Base-by-base conservation (phyloP, 2,329 filamentous ascomycete genomes). In the Onygena corvina region DNA sequence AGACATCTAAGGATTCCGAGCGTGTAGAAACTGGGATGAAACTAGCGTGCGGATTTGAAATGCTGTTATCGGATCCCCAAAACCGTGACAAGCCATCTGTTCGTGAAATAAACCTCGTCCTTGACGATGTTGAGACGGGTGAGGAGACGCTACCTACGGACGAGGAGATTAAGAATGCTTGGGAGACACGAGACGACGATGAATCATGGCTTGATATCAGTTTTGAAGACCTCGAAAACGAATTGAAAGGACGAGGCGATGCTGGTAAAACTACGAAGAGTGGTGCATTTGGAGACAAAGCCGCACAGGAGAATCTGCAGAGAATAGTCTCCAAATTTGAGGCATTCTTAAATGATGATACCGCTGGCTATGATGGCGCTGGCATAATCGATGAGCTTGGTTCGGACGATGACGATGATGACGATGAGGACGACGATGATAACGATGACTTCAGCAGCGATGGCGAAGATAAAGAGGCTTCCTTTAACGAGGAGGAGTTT, bases 271-370 rank as follows among this genome's bases (percentile, higher is more conserved):
- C 42, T 4, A 46, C 48, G 9, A 56, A 58, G 21, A 45, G 48
- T 9, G 66, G 65, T 1, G 60, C 58, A 6, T 74, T 74, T 57
- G 71, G 71, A n/a, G 67, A 70, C 38, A 66, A 67, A 33, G 62
- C 60, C 5, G 62, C 68, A 1, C 64, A 72, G 48, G 66, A 69
- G 55, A 71, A 94, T 61, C 71, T 98, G 18, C 81, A 84, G 48
- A 90, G 90, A 60, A 94, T 96, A 63, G 92, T 98, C 0, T 83
- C 85, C 42, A 79, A 87, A n/a, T 96, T 98, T 60, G 88, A 95
- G 60, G 74, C 84, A 9, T 96, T 98, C 58, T 67, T 98, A 40
- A 86, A 93, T 50, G 86, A 96, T 58, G 84, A 93, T 8, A 76
- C 76, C 40, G 87, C 88, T 0, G 89, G 85, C 1, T 64, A 81